Conservation (phyloP, 768 basidiomycete species). For the Cyathus striatus region DNA sequence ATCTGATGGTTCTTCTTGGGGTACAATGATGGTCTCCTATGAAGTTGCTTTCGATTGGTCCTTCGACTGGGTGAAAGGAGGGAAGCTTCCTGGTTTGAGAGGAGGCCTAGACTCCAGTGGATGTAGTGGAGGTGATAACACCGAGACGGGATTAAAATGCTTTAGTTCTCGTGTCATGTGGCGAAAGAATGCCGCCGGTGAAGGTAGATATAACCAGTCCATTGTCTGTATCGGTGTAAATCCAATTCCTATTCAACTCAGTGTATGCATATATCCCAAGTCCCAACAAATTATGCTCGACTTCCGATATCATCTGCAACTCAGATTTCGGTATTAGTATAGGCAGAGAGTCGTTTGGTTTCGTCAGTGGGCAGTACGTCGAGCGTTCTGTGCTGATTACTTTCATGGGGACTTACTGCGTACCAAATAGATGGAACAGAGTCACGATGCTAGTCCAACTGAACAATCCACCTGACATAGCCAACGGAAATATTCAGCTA, state of each 20-base stretch:
- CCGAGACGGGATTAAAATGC: slow-evolving; percentile 63
- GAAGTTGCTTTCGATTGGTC: slow-evolving; percentile 64
- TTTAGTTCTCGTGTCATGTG: slow-evolving; percentile 78
- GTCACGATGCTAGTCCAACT: slow-evolving; percentile 74
- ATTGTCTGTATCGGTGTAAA: background rate
- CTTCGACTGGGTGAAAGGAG: slow-evolving; percentile 72
- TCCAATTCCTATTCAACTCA: slow-evolving; percentile 21
- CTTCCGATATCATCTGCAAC: slow-evolving; percentile 58
- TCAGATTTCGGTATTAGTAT: slow-evolving; percentile 76
- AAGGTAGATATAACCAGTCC: slow-evolving; percentile 43
- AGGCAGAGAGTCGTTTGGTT: slow-evolving; percentile 59
- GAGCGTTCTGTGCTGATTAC: slow-evolving; percentile 4
- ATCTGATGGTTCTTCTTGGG: slow-evolving; percentile 48
- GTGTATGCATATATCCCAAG: slow-evolving; percentile 81
- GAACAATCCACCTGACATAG: slow-evolving; percentile 59
- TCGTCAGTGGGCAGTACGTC: slow-evolving; percentile 57
- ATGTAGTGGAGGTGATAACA: slow-evolving; percentile 64
- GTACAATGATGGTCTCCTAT: slow-evolving; percentile 68
- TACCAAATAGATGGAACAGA: slow-evolving; percentile 52
- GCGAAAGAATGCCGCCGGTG: slow-evolving; percentile 57
- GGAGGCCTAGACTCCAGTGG: slow-evolving; percentile 60
- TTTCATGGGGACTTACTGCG: background rate
- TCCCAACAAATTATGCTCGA: slow-evolving; percentile 52
- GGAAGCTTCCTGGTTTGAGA: slow-evolving; percentile 73
- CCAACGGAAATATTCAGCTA: slow-evolving; percentile 71